Evolutionary conservation across 257 asterid species (phyloP).

Genomic region (Lavandula angustifolia): DNA sequence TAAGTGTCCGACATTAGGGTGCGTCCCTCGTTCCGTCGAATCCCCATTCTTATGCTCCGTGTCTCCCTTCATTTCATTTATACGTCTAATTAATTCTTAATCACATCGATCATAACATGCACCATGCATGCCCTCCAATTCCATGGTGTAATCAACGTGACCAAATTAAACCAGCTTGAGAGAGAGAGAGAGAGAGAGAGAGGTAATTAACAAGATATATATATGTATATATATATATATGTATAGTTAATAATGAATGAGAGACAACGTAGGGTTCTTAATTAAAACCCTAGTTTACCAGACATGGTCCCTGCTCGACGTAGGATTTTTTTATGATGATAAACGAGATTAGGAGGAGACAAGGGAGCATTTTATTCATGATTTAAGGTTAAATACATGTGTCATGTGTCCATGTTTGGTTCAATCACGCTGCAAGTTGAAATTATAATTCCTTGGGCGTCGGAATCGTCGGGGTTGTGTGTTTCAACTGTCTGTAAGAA

Average conservation of each 20-base stretch:
- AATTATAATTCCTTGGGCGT: conserved; percentile 27
- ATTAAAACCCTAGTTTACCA: conserved; percentile 47
- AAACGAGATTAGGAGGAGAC: conserved; percentile 41
- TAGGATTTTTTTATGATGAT: conserved; percentile 22
- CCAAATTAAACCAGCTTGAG: too few relatives aligned
- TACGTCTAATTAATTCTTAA: not conserved
- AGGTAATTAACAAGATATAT: too few relatives aligned
- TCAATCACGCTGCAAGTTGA: not conserved
- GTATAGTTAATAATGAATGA: too few relatives aligned
- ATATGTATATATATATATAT: too few relatives aligned
- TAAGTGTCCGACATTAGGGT: conserved; percentile 57
- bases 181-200: too few relatives aligned
- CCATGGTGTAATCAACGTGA: too few relatives aligned
- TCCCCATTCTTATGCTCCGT: conserved; percentile 52
- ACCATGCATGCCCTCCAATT: too few relatives aligned
- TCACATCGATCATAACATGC: too few relatives aligned
- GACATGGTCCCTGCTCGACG: conserved; percentile 45
- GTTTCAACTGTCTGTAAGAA: conserved; percentile 24
- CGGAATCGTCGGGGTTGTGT: conserved; percentile 5
- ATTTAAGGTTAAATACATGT: conserved; percentile 44
- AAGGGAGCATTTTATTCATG: conserved; percentile 39
- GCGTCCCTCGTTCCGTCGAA: conserved; percentile 46
- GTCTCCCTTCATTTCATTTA: conserved; percentile 45
- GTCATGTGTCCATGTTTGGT: conserved; percentile 34
- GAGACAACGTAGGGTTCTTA: conserved; percentile 24